A percentile compares a stretch with the other conserved stretches of the same genome.
Evolutionary conservation across 2,329 filamentous ascomycete species (phyloP).

Genomic region (Talaromyces rugulosus): DNA sequence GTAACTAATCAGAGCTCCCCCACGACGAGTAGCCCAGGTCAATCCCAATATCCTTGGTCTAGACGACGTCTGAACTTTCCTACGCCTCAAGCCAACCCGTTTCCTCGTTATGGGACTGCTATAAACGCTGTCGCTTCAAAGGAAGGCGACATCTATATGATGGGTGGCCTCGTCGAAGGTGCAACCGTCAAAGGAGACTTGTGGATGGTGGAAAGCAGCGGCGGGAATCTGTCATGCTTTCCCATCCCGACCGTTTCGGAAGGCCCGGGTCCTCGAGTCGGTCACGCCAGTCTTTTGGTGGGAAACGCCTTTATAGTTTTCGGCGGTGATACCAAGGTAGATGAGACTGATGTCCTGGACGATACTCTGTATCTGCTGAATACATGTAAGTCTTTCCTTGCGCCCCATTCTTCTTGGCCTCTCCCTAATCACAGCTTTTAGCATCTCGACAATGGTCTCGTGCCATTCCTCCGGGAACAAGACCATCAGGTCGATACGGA

Average conservation of each 20-base stretch:
- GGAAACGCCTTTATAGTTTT: constrained; percentile 99
- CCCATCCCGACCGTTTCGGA: constrained; percentile 88
- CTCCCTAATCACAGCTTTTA: constrained; percentile 35
- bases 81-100: constrained; percentile 75
- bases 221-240: constrained; percentile 79
- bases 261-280: constrained; percentile 89
- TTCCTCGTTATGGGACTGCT: constrained; percentile 93
- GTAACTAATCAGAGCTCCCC: constrained; percentile 50
- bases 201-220: constrained; percentile 92
- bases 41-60: constrained; percentile 92
- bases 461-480: constrained; percentile 78
- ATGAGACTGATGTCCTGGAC: constrained; percentile 84
- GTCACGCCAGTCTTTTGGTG: constrained; percentile 87
- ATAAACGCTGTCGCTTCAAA: constrained; percentile 91
- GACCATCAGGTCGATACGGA: constrained; percentile 87
- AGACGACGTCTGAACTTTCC: constrained; percentile 84
- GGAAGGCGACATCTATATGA: constrained; percentile 94
- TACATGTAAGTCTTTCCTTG: constrained; percentile 68
- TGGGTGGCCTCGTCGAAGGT: constrained; percentile 94
- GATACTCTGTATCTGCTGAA: constrained; percentile 96
- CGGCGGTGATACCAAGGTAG: constrained; percentile 95
- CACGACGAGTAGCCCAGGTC: constrained; percentile 56
- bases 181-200: constrained; percentile 94
- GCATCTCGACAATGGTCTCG: constrained; percentile 98
- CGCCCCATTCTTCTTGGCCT: not conserved